phyloP scores from a whole-genome alignment of 2,329 filamentous ascomycete genomes.

The Xylariaceae sp. region DNA sequence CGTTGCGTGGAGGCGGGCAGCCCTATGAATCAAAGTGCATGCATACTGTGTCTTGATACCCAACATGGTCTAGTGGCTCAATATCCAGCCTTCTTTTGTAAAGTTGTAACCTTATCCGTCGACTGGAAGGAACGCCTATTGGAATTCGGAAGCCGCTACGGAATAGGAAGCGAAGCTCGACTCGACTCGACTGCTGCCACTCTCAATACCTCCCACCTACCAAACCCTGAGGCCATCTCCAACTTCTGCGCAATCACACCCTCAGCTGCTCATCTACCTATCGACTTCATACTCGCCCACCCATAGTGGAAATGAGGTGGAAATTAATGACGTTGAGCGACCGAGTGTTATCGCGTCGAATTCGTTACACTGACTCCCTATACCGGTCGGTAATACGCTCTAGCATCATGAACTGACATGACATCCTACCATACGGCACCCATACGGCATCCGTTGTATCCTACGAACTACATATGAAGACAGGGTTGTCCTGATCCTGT shows the following conservation, averaged over 20 bases:
- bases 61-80: no score
- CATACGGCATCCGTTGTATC: no score
- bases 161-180: no score
- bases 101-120: no score
- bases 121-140: background rate
- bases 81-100: no score
- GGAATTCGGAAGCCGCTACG: background rate
- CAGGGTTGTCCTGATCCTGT: background rate
- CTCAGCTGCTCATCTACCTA: background rate
- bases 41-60: no score
- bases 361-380: background rate
- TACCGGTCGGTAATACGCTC: background rate
- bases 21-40: no score
- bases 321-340: background rate
- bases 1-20: no score
- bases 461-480: background rate
- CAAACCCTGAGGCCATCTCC: background rate
- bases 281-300: background rate
- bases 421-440: no score
- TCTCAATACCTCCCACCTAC: background rate
- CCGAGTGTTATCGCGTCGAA: background rate
- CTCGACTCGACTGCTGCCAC: background rate
- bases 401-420: background rate
- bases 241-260: background rate
- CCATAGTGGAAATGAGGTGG: background rate